Evolutionary conservation across 2,329 filamentous ascomycete species (phyloP).

Genomic region (Hypoxylon sp.): DNA sequence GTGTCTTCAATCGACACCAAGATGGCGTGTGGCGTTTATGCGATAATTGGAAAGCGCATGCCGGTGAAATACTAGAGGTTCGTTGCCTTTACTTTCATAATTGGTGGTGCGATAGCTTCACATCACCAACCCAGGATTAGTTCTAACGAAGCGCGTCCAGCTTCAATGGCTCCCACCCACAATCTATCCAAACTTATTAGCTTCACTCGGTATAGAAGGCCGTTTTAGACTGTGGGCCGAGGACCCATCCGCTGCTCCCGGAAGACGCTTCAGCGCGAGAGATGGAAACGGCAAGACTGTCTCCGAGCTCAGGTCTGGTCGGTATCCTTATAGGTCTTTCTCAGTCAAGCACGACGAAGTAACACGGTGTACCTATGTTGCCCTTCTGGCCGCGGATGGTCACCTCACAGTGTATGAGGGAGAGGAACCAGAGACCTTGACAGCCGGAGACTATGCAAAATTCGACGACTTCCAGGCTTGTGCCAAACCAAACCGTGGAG

Average conservation of each 20-base stretch:
- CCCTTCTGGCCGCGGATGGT: conserved; percentile 86
- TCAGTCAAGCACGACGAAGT: conserved; percentile 87
- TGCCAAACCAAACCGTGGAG: conserved; percentile 78
- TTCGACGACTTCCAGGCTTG: conserved; percentile 84
- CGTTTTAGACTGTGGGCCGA: conserved; percentile 94
- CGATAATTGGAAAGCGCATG: conserved; percentile 91
- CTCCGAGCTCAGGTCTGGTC: conserved; percentile 70
- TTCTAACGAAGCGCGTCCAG: conserved; percentile 59
- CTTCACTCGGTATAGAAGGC: conserved; percentile 89
- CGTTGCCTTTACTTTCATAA: conserved; percentile 48
- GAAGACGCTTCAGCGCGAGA: conserved; percentile 83
- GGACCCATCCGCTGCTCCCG: conserved; percentile 83
- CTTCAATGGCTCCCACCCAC: conserved; percentile 95
- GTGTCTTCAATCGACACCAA: conserved; percentile 88
- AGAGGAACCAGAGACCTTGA: conserved; percentile 83
- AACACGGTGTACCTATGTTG: conserved; percentile 84
- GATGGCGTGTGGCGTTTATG: conserved; percentile 82
- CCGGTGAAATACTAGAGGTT: conserved; percentile 90
- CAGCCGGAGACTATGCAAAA: conserved; percentile 72
- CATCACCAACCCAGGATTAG: not conserved
- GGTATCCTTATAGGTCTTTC: conserved; percentile 81
- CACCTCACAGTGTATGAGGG: conserved; percentile 86
- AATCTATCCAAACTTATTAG: conserved; percentile 86
- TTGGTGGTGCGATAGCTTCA: not conserved
- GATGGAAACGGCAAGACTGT: conserved; percentile 60